Conservation (phyloP, 2,329 filamentous ascomycete genomes). For the Penicillium sp. region DNA sequence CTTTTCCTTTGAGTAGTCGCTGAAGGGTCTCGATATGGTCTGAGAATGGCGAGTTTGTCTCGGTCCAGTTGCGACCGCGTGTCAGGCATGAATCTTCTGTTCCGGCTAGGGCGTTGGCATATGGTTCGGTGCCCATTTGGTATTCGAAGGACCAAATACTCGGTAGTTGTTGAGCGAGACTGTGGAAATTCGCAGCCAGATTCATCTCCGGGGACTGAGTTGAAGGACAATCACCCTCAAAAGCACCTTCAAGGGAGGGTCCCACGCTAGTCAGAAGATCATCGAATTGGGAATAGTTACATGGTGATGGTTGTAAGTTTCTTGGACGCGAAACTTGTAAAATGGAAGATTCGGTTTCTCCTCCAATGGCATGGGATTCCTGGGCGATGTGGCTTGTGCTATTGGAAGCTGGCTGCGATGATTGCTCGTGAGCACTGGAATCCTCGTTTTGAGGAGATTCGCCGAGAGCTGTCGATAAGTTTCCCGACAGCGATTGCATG, state of each 20-base stretch:
- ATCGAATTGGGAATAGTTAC: neutral
- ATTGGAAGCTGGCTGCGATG: neutral
- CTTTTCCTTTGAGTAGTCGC: neutral
- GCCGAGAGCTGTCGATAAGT: neutral
- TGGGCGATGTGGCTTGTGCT: neutral
- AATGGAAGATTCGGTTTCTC: neutral
- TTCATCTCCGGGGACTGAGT: neutral
- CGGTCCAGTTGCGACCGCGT: neutral
- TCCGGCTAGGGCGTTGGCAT: neutral
- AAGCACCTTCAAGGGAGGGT: neutral
- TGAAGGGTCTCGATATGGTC: neutral
- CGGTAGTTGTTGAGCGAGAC: neutral
- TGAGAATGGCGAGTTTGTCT: neutral
- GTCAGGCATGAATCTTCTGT: neutral
- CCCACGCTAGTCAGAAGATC: neutral
- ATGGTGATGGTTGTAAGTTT: neutral
- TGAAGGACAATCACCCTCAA: neutral
- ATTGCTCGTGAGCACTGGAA: neutral
- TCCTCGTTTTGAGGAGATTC: neutral
- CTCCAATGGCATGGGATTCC: neutral
- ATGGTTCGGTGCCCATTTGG: neutral
- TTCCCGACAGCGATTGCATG: neutral
- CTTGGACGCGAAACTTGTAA: neutral
- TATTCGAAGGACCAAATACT: neutral
- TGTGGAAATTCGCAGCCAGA: neutral